A percentile compares a stretch with the other conserved stretches of the same genome.
Conservation (phyloP, 345 rosid species). For the Cochlearia excelsa region DNA sequence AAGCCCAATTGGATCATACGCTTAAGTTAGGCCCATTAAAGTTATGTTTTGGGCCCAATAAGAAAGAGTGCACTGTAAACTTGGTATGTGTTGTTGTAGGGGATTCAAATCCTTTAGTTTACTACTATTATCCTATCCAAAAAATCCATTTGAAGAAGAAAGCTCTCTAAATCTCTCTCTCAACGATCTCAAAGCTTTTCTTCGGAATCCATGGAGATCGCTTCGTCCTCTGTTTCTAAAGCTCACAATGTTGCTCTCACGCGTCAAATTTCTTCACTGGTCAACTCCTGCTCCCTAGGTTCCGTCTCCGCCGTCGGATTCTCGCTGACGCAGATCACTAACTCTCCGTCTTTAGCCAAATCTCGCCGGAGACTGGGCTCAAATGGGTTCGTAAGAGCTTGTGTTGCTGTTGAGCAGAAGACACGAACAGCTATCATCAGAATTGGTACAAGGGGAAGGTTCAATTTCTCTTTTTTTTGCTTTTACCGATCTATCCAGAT, state of each 20-base stretch:
- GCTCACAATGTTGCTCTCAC: constrained; percentile 26
- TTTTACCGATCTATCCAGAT: neutral
- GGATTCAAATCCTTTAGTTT: neutral
- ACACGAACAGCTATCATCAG: constrained; percentile 63
- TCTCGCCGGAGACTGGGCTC: constrained; percentile 32
- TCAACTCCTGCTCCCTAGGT: constrained; percentile 42
- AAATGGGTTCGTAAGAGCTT: constrained; percentile 48
- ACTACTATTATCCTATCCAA: constrained; percentile 38
- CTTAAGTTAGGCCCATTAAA: no score
- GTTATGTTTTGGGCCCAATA: no score
- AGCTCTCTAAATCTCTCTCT: constrained; percentile 19
- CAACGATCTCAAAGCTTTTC: neutral
- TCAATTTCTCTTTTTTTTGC: constrained; percentile 18
- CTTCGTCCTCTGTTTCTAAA: constrained; percentile 25
- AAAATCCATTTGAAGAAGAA: constrained; percentile 27
- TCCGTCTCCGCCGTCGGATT: constrained; percentile 57
- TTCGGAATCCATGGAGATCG: constrained; percentile 24
- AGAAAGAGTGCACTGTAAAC: no score
- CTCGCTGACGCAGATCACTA: constrained; percentile 38
- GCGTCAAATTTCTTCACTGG: constrained; percentile 29
- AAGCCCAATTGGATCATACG: no score
- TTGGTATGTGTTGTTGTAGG: neutral
- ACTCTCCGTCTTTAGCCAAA: constrained; percentile 38
- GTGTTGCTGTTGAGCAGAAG: constrained; percentile 66
- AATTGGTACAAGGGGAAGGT: constrained; percentile 99